Base-by-base conservation (phyloP, 2,329 filamentous ascomycete species). In the Hymenotorrendiella dingleyae region DNA sequence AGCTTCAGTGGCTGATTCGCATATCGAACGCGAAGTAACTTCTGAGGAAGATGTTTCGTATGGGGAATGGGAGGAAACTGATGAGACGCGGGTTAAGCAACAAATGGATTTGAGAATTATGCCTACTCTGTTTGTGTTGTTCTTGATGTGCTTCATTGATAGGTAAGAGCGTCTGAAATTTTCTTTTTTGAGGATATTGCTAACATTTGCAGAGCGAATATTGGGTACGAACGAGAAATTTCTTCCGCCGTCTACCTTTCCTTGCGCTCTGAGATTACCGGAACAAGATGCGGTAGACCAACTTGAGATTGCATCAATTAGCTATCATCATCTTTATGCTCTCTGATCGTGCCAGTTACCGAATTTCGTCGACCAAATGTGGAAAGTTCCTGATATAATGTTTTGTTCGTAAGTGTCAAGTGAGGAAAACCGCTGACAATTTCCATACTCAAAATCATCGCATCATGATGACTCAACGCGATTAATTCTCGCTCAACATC, bases 381-480 rank as follows among this genome's bases (percentile, higher is more conserved):
- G n/a, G n/a, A n/a, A n/a, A n/a, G n/a, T n/a, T n/a, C n/a, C n/a
- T n/a, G n/a, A n/a, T n/a, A n/a, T n/a, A n/a, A n/a, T n/a, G n/a
- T n/a, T n/a, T n/a, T n/a, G n/a, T n/a, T n/a, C n/a, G n/a, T n/a
- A n/a, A n/a, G n/a, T n/a, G n/a, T n/a, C n/a, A n/a, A n/a, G n/a
- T n/a, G n/a, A n/a, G n/a, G n/a, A n/a, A n/a, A n/a, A n/a, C n/a
- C n/a, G n/a, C n/a, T n/a, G n/a, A n/a, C n/a, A n/a, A n/a, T 39
- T 20, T 28, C 36, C n/a, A 30, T 35, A 49, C 71, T 70, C 34
- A 86, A 54, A 22, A 83, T 72, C 59, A 86, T 64, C 20, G 70
- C 73, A 44, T 86, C 74, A 60, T 87, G 82, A 50, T 78, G 73
- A 57, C 77, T 80, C 49, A 84, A 56, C 2, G 80, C 81, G 23